A percentile compares a stretch with the other conserved stretches of the same genome.
Conservation (phyloP, 805 yeast genomes). For the Wickerhamiella spandovensis region DNA sequence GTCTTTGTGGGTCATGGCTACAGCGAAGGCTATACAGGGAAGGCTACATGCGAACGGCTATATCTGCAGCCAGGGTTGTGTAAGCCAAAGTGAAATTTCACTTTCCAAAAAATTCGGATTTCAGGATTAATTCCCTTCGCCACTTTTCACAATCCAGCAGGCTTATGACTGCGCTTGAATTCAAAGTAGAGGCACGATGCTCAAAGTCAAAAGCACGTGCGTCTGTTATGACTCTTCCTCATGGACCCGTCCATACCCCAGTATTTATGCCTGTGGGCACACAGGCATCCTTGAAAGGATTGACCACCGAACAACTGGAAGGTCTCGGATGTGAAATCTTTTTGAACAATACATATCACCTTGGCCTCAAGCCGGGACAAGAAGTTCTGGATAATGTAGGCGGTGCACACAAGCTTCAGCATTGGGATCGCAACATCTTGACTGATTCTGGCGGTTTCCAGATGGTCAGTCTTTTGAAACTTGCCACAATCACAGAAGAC, state of each 20-base stretch:
- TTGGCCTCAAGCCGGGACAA: slow-evolving; percentile 33
- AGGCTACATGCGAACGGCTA: too few relatives aligned
- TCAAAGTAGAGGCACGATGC: slow-evolving; percentile 30
- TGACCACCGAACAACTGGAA: slow-evolving; percentile 31
- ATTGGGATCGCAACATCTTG: slow-evolving; percentile 31
- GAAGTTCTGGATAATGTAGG: slow-evolving; percentile 30
- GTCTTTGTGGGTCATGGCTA: too few relatives aligned
- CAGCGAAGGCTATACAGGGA: too few relatives aligned
- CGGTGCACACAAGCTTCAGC: slow-evolving; percentile 32
- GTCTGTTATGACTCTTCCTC: slow-evolving; percentile 30
- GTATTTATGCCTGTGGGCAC: slow-evolving; percentile 38
- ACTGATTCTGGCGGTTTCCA: slow-evolving; percentile 36
- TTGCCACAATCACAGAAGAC: slow-evolving; percentile 34
- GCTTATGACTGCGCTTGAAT: slow-evolving; percentile 23
- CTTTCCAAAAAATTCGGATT: neutral
- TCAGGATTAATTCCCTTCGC: neutral
- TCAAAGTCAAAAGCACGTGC: slow-evolving; percentile 33
- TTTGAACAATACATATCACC: slow-evolving; percentile 32
- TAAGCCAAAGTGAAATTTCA: neutral
- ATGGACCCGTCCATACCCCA: slow-evolving; percentile 31
- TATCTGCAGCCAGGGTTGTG: neutral
- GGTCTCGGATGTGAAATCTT: slow-evolving; percentile 31
- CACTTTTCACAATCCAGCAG: neutral
- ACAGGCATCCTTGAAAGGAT: slow-evolving; percentile 33
- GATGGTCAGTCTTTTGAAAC: slow-evolving; percentile 32